These are phyloP conservation scores for Russula compacta DNA, from an alignment of 768 basidiomycete genomes.

Conservation along the genomic window DNA sequence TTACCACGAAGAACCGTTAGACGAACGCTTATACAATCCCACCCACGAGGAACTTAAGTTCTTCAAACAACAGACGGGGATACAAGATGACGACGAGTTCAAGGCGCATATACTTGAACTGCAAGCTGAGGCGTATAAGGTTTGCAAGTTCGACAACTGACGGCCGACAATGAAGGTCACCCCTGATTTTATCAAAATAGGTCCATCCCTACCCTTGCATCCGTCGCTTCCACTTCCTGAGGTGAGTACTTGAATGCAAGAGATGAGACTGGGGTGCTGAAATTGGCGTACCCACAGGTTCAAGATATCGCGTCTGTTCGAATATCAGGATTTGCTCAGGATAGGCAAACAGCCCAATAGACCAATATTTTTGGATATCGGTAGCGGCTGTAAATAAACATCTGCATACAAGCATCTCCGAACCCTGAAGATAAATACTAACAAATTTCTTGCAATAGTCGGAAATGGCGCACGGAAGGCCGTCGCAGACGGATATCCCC, in stretches of 20 bases:
- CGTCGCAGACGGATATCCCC: constrained; percentile 35
- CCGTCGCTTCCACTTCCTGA: background rate
- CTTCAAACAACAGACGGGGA: constrained; percentile 23
- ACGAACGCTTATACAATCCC: background rate
- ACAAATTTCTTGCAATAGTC: constrained; percentile 21
- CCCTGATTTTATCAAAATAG: background rate
- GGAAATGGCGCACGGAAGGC: constrained; percentile 37
- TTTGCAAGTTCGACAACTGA: constrained; percentile 1
- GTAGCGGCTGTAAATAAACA: constrained; percentile 34
- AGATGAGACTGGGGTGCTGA: background rate
- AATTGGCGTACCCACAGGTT: background rate
- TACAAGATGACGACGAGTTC: constrained; percentile 26
- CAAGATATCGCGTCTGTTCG: background rate
- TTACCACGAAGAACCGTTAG: background rate
- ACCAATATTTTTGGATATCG: constrained; percentile 37
- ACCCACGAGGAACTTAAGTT: constrained; percentile 17
- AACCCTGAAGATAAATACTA: too few relatives aligned
- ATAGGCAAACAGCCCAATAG: constrained; percentile 30
- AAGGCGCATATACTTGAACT: constrained; percentile 26
- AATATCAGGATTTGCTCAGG: constrained; percentile 10
- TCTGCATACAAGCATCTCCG: background rate
- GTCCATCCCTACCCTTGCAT: constrained; percentile 3
- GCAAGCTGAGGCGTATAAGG: constrained; percentile 27
- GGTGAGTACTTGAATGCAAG: background rate
- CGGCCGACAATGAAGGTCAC: background rate